Percentiles rank a stretch among this genome's conserved stretches.
These are phyloP conservation scores for Fusarium compactum DNA, from an alignment of 2,329 filamentous ascomycete genomes.

Conservation along the genomic window DNA sequence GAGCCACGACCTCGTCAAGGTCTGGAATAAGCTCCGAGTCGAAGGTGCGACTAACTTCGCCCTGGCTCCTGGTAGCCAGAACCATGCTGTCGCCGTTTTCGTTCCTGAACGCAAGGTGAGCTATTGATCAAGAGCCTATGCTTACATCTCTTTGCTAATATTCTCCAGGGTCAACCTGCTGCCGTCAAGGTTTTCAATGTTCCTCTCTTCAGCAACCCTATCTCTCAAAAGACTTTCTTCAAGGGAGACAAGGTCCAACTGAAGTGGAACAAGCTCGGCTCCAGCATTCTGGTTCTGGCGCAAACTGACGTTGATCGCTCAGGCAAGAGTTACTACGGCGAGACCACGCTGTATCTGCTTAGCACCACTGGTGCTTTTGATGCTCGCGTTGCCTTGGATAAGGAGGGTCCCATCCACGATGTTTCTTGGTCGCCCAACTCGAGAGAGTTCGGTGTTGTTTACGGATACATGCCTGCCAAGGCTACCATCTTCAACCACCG, in stretches of 20 bases:
- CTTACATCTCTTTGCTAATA: constrained; percentile 25
- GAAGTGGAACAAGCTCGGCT: constrained; percentile 96
- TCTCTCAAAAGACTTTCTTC: constrained; percentile 99
- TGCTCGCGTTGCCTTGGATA: constrained; percentile 90
- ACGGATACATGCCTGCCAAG: constrained; percentile 99
- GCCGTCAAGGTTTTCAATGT: constrained; percentile 95
- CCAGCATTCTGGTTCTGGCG: constrained; percentile 91
- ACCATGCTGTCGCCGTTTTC: constrained; percentile 93
- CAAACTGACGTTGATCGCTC: constrained; percentile 98
- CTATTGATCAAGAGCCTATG: background rate
- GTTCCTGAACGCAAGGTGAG: constrained; percentile 91
- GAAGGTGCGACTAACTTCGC: constrained; percentile 93
- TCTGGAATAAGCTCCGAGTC: constrained; percentile 95
- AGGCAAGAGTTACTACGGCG: constrained; percentile 99
- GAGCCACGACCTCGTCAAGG: constrained; percentile 83
- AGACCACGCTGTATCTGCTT: constrained; percentile 95
- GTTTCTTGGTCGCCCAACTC: constrained; percentile 99
- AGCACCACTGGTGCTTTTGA: constrained; percentile 93
- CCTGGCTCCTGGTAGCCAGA: constrained; percentile 83
- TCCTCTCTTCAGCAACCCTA: constrained; percentile 82
- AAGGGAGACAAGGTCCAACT: constrained; percentile 99
- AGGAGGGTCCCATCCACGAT: constrained; percentile 97
- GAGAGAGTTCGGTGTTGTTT: constrained; percentile 97
- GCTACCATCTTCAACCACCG: constrained; percentile 97
- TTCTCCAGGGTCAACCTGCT: constrained; percentile 83